Base-by-base conservation (phyloP, 192 early-diverging fungal species). In the Entomortierella parvispora region DNA sequence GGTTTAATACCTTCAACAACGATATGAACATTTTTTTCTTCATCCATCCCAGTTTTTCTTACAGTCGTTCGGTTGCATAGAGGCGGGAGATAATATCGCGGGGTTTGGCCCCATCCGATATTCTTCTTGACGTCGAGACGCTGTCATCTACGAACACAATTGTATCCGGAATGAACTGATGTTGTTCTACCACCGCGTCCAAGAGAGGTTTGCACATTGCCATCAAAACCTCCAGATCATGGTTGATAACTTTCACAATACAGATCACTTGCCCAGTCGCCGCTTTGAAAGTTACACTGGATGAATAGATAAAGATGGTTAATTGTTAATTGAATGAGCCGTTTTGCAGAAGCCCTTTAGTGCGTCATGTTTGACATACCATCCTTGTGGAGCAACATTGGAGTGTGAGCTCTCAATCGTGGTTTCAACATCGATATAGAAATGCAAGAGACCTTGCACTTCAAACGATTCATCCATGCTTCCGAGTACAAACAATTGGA, bases 401-500 rank as follows among this genome's bases (percentile, higher is more conserved):
- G 74, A 62, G 63, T 79, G 75, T 23, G 76, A 68, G 34, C 86
- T 79, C 63, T 93, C 94, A 37, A 93, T 87, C 0, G 90, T 86
- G n/a, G 83, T 53, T 71, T 96, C 94, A 32, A 94, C 81, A 54
- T 95, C 93, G 18, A 71, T 64, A n/a, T 88, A 81, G 68, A 91
- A 93, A 75, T 93, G 87, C 53, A 89, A 77, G 44, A 91, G 81
- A 2, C 90, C 91, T 55, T 90, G 84, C 44, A 91, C 80, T 26
- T 85, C 74, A 58, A 95, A 86, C 4, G 88, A 89, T 56, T 95
- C 91, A 17, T 78, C 70, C 37, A 93, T 77, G 8, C 85, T 71
- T 28, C 94, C 93, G 15, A 93, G 68, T 6, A 94, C 92, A 82
- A 91, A 96, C 62, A 96, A 60, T n/a, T 68, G 74, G 43, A 68